These are phyloP conservation scores for Eutrema yunnanense DNA, from an alignment of 345 rosid genomes.

Conservation along the genomic window DNA sequence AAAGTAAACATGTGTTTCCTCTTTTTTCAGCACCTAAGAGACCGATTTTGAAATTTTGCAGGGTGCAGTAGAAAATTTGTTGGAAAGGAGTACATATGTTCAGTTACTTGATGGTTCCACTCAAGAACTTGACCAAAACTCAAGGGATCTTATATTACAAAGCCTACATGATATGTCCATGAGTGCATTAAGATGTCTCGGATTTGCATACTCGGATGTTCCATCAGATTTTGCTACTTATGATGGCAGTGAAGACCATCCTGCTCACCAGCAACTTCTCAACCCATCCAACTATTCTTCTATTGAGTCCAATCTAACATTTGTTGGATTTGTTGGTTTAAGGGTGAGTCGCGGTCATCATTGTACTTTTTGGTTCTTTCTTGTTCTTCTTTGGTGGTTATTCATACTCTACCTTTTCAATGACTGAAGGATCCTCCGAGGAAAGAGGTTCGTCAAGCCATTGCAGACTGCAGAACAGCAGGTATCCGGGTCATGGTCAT, in stretches of 20 bases:
- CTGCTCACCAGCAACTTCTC: slow-evolving; percentile 79
- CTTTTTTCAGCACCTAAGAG: background rate
- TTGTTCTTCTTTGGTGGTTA: background rate
- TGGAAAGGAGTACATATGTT: slow-evolving; percentile 76
- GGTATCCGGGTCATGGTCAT: slow-evolving; percentile 98
- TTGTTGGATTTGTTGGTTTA: slow-evolving; percentile 84
- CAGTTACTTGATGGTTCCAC: slow-evolving; percentile 76
- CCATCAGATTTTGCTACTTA: slow-evolving; percentile 54
- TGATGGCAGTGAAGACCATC: slow-evolving; percentile 85
- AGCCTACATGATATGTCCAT: slow-evolving; percentile 70
- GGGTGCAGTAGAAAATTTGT: slow-evolving; percentile 92
- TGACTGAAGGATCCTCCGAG: slow-evolving; percentile 87
- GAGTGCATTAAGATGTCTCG: slow-evolving; percentile 76
- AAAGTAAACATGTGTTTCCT: background rate
- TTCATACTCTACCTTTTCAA: background rate
- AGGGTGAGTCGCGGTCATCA: slow-evolving; percentile 45
- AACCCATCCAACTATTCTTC: slow-evolving; percentile 65
- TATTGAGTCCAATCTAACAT: slow-evolving; percentile 67
- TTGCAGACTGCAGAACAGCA: slow-evolving; percentile 92
- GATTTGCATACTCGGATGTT: slow-evolving; percentile 71
- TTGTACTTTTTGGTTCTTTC: background rate
- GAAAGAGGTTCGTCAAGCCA: slow-evolving; percentile 86
- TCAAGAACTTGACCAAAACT: slow-evolving; percentile 51
- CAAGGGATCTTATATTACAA: slow-evolving; percentile 49
- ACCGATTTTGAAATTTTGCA: slow-evolving; percentile 30